Percentiles rank a stretch among this genome's conserved stretches.
phyloP scores from a whole-genome alignment of 2,329 filamentous ascomycete species.

The Gaeumannomyces tritici region DNA sequence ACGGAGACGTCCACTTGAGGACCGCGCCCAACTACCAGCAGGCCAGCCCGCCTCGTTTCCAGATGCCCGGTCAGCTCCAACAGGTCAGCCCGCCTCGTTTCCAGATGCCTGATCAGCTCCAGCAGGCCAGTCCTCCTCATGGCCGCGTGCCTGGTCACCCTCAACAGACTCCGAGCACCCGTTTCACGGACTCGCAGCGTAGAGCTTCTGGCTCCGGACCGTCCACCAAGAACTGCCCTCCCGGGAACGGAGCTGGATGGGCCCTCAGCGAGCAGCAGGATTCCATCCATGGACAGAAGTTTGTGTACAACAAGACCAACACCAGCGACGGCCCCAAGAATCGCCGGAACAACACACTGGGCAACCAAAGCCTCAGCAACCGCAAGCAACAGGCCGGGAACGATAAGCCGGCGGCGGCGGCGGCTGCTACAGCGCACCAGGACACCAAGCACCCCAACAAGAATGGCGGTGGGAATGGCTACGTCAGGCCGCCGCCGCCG shows the following conservation, averaged over 20 bases:
- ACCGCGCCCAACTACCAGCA: not conserved
- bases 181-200: not conserved
- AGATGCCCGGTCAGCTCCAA: too few species aligned
- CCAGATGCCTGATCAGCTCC: too few species aligned
- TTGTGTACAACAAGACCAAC: not conserved
- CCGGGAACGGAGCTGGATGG: not conserved
- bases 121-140: not conserved
- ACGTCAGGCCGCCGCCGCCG: not conserved
- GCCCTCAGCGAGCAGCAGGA: not conserved
- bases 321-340: not conserved
- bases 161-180: not conserved
- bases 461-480: not conserved
- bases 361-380: not conserved
- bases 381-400: not conserved
- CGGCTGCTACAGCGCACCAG: not conserved
- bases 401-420: not conserved
- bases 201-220: not conserved
- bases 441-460: not conserved
- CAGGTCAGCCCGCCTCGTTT: not conserved
- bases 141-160: too few species aligned
- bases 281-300: not conserved
- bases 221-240: not conserved
- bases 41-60: not conserved
- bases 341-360: not conserved
- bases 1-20: not conserved